phyloP scores from a whole-genome alignment of 2,329 filamentous ascomycete species.

The Claviceps fusiformis region DNA sequence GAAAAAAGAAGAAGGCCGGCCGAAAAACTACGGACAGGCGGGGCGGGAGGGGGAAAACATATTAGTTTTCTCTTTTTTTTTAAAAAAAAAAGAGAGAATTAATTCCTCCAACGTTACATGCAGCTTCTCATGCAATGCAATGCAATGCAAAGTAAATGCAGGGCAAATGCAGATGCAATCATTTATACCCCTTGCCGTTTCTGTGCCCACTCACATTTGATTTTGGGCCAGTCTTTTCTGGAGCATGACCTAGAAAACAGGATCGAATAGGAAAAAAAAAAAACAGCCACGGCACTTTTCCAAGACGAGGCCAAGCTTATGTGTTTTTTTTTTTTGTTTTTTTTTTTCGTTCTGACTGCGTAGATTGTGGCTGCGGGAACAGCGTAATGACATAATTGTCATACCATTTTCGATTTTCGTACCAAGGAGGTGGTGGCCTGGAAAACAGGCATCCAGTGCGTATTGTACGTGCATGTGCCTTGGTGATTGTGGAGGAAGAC shows the following conservation, averaged over 20 bases:
- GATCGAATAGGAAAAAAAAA: too few relatives aligned
- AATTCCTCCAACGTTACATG: neutral
- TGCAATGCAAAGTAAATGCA: too few relatives aligned
- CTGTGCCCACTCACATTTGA: too few relatives aligned
- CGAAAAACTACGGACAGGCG: neutral
- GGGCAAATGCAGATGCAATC: too few relatives aligned
- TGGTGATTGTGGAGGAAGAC: too few relatives aligned
- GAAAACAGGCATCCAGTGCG: neutral
- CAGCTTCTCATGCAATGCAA: too few relatives aligned
- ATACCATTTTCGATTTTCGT: neutral
- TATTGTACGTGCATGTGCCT: neutral
- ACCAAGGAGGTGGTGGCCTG: neutral
- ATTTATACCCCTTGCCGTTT: too few relatives aligned
- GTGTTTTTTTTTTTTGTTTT: too few relatives aligned
- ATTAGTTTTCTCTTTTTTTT: neutral
- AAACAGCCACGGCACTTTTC: neutral
- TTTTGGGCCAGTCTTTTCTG: too few relatives aligned
- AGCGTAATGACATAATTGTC: neutral
- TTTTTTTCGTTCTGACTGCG: neutral
- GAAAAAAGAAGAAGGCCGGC: neutral
- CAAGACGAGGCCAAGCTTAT: neutral
- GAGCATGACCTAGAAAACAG: too few relatives aligned
- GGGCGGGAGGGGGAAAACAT: neutral
- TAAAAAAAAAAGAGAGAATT: too few relatives aligned
- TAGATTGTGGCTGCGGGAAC: neutral